Evolutionary conservation across 768 basidiomycete species (phyloP), one percentile per base, ranked within the genome.

Genomic region (Infundibulicybe gibba): DNA sequence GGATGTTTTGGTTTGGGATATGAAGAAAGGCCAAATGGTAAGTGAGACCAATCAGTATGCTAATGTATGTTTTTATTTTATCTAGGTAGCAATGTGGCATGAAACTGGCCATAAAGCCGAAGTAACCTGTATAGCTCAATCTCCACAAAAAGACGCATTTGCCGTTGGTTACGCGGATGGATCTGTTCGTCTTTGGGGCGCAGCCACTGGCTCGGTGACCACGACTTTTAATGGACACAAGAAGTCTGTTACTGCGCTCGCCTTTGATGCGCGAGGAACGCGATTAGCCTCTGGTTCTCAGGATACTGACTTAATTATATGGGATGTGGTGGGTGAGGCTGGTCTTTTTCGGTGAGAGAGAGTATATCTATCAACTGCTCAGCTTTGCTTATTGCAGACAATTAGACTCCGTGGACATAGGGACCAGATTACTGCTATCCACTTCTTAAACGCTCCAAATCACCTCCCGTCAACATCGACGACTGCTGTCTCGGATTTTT

Each of bases 1-100:
- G 64, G 97, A 99, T 69, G 87, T 99, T 9, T 72, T 97, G 43
- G 93, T 97, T n/a, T 98, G 95, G 94, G 92, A 98, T 63, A 80
- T 97, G 33, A 97, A 97, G 72, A 94, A 87, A 56, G 94, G 95
- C 11, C 81, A 90, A 56, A 90, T 94, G 89, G 94, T 94, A 56
- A 38, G 80, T 43, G 55, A n/a, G 32, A 16, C 2, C 10, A 3
- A n/a, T n/a, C 21, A 19, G 19, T 44, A 16, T 45, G 33, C n/a
- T 8, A 30, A 6, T 44, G 41, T 34, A 5, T 19, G 17, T 17
- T 15, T 45, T 37, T 45, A 42, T 17, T 9, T 30, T 39, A 50
- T 19, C 46, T 47, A 95, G 93, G 64, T 87, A 44, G 79, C 91
- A 9, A 97, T 98, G 95, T 99, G 95, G 95, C 95, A 99, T 61